Conservation (phyloP, 1,284 basidiomycete species). For the Pascua sp. region DNA sequence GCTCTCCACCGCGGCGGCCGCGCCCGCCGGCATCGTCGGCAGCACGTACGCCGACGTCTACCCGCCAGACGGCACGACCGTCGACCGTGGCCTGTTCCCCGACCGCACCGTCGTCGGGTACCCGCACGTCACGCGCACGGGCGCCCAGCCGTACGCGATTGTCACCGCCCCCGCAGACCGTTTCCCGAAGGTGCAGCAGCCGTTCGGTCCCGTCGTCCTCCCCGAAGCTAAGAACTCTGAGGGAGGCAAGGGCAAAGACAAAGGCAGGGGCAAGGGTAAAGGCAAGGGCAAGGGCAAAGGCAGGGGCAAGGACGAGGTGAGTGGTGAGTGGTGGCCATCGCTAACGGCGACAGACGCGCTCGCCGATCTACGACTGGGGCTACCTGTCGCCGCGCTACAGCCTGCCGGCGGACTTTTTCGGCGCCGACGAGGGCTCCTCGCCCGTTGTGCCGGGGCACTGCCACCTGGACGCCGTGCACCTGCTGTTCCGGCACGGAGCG, state of each 20-base stretch:
- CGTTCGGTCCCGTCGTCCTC: slow-evolving; percentile 50
- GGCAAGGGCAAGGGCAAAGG: too few species aligned
- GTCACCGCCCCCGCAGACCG: slow-evolving; percentile 52
- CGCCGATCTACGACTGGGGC: slow-evolving; percentile 73
- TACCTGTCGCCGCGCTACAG: slow-evolving; percentile 82
- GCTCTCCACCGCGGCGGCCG: background rate
- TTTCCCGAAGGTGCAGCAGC: slow-evolving; percentile 48
- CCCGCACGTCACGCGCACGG: slow-evolving; percentile 54
- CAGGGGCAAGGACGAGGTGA: too few species aligned
- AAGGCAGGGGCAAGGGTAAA: too few species aligned
- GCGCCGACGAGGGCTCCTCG: slow-evolving; percentile 60
- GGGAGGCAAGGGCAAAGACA: slow-evolving; percentile 23
- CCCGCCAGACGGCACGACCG: slow-evolving; percentile 29
- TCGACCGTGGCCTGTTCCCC: slow-evolving; percentile 48
- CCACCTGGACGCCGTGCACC: slow-evolving; percentile 65
- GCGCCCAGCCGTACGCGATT: slow-evolving; percentile 55
- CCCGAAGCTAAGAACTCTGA: slow-evolving; percentile 45
- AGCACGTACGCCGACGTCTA: slow-evolving; percentile 30
- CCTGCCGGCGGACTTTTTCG: slow-evolving; percentile 63
- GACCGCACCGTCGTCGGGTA: slow-evolving; percentile 54
- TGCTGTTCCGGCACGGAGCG: slow-evolving; percentile 59
- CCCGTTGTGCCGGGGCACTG: slow-evolving; percentile 69
- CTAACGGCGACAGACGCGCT: slow-evolving; percentile 23
- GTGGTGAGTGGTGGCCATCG: too few species aligned
- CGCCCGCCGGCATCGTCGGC: too few species aligned